Conservation (phyloP, 2,329 filamentous ascomycete genomes). For the Talaromyces sp. region DNA sequence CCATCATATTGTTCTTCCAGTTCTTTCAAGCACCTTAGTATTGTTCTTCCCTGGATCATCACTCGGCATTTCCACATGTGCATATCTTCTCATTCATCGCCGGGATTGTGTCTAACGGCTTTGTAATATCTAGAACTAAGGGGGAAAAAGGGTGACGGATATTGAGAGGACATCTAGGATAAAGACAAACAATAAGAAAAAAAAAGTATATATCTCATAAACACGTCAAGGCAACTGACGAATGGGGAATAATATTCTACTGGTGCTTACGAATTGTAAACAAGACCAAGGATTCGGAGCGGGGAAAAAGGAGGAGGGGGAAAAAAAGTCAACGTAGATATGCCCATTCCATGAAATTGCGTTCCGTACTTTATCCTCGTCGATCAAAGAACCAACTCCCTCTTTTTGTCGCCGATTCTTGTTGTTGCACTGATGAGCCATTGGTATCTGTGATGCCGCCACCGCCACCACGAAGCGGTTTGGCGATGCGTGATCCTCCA, state of each 20-base stretch:
- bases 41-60: not conserved
- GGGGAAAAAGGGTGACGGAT: not conserved
- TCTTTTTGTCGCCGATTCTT: constrained; percentile 58
- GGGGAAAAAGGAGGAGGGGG: too few species aligned
- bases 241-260: not conserved
- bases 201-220: not conserved
- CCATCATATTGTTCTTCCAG: not conserved
- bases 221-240: not conserved
- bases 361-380: constrained; percentile 24
- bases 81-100: not conserved
- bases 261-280: not conserved
- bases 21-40: not conserved
- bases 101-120: not conserved
- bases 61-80: not conserved
- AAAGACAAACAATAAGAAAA: not conserved
- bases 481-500: constrained; percentile 55
- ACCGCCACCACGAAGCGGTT: constrained; percentile 53
- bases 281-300: not conserved
- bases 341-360: not conserved
- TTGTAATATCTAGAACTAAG: not conserved
- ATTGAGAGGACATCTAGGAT: not conserved
- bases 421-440: constrained; percentile 49
- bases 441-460: constrained; percentile 22
- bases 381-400: constrained; percentile 51
- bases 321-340: not conserved